phyloP scores from a whole-genome alignment of 1,284 basidiomycete species.

The Cutaneotrichosporon sp. region DNA sequence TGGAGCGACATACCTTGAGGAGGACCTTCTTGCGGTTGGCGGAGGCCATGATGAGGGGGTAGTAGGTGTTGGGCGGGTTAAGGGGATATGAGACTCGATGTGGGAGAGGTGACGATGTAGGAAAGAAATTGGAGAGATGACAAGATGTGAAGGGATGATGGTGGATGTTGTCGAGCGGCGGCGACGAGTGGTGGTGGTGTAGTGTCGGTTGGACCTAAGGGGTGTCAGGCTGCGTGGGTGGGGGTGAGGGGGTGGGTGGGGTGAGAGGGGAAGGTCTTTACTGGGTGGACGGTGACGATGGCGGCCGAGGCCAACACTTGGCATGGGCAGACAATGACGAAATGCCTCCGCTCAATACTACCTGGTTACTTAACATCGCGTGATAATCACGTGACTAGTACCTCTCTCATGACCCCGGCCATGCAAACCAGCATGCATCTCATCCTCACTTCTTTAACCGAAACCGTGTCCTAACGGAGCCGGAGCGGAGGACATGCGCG shows the following conservation, averaged over 20 bases:
- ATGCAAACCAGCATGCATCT: not conserved
- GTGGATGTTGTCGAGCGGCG: slow-evolving; percentile 8
- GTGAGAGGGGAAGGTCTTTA: too few species aligned
- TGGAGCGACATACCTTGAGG: slow-evolving; percentile 71
- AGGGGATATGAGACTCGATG: not conserved
- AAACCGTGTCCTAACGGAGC: too few species aligned
- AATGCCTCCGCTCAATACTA: not conserved
- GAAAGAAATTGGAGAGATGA: not conserved
- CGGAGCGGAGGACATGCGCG: too few species aligned
- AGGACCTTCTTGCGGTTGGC: slow-evolving; percentile 68
- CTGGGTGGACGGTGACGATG: too few species aligned
- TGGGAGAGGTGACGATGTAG: too few species aligned
- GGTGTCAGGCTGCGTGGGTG: not conserved
- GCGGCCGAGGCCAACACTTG: not conserved
- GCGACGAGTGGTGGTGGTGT: slow-evolving; percentile 1
- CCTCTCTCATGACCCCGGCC: not conserved
- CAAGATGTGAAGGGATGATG: not conserved
- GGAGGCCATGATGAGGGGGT: slow-evolving; percentile 54
- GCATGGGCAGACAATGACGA: not conserved
- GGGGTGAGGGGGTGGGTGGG: too few species aligned
- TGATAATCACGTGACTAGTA: not conserved
- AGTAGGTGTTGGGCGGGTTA: not conserved
- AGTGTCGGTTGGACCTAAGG: not conserved
- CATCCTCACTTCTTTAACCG: not conserved
- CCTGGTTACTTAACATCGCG: not conserved